Percentiles rank a stretch among this genome's conserved stretches.
These are phyloP conservation scores for Candida coquimbonensis DNA, from an alignment of 805 yeast genomes.

Conservation along the genomic window DNA sequence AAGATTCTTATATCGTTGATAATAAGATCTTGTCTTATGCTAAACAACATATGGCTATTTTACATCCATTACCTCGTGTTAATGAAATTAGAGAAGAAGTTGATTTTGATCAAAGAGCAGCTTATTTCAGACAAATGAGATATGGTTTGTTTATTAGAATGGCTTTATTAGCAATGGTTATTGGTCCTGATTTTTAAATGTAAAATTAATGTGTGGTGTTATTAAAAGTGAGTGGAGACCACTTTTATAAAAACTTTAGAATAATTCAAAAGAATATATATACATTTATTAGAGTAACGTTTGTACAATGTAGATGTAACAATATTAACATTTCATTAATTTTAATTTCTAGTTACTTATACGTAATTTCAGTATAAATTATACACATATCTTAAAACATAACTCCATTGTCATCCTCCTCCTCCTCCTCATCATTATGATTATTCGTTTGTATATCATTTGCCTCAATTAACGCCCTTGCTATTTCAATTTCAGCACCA, in stretches of 20 bases:
- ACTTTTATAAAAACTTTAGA: not conserved
- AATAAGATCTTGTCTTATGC: conserved; percentile 87
- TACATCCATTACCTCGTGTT: conserved; percentile 98
- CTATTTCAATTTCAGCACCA: conserved; percentile 57
- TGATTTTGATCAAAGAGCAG: conserved; percentile 98
- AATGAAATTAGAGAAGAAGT: conserved; percentile 96
- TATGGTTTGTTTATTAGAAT: conserved; percentile 97
- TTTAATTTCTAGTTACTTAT: too few relatives aligned
- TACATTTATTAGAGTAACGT: not conserved
- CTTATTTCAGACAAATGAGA: conserved; percentile 99
- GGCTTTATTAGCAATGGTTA: conserved; percentile 97
- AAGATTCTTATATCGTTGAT: conserved; percentile 88
- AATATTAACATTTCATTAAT: too few relatives aligned
- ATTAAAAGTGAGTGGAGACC: conserved; percentile 21
- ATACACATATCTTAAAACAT: not conserved
- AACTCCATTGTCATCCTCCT: not conserved
- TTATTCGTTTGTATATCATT: conserved; percentile 14
- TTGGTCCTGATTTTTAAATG: conserved; percentile 76
- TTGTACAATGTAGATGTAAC: not conserved
- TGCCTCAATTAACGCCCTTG: conserved; percentile 58
- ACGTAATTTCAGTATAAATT: too few relatives aligned
- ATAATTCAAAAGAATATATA: too few relatives aligned
- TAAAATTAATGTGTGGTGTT: not conserved
- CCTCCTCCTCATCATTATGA: conserved; percentile 1
- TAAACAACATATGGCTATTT: conserved; percentile 95